Evolutionary conservation across 2,329 filamentous ascomycete species (phyloP).

Genomic region (Dothistroma pini): DNA sequence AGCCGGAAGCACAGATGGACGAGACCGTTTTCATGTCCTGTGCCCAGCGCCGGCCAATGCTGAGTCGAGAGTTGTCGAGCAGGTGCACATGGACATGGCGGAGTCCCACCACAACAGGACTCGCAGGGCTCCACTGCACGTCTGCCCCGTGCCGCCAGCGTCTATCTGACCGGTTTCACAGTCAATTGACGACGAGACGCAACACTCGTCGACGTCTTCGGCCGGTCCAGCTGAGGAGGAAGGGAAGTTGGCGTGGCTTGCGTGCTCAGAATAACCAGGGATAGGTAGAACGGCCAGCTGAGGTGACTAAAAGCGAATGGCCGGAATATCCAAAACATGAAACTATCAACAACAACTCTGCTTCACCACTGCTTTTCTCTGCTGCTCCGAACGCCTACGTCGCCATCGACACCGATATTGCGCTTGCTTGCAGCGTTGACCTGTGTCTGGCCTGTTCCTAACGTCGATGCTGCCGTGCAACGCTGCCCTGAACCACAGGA

Average conservation of each 20-base stretch:
- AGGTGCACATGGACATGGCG: slow-evolving; percentile 4
- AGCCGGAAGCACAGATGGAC: slow-evolving; percentile 59
- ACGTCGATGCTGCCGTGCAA: slow-evolving; percentile 13
- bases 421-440: slow-evolving; percentile 19
- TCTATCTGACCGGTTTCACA: not conserved
- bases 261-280: not conserved
- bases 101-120: not conserved
- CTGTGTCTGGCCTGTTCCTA: slow-evolving; percentile 14
- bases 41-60: slow-evolving; percentile 8
- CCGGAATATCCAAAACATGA: slow-evolving; percentile 1
- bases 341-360: not conserved
- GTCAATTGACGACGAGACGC: not conserved
- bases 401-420: slow-evolving; percentile 12
- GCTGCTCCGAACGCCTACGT: slow-evolving; percentile 2
- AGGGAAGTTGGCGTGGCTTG: not conserved
- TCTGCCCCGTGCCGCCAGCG: not conserved
- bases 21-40: slow-evolving; percentile 22
- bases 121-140: not conserved
- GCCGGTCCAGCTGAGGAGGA: not conserved
- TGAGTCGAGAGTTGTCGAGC: not conserved
- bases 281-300: not conserved
- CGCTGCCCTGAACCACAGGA: slow-evolving; percentile 9
- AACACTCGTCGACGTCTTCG: not conserved
- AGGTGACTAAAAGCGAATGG: not conserved
- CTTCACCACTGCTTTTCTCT: slow-evolving; percentile 4